Evolutionary conservation across 768 basidiomycete species (phyloP).

Genomic region (Leccinum incarnatum): DNA sequence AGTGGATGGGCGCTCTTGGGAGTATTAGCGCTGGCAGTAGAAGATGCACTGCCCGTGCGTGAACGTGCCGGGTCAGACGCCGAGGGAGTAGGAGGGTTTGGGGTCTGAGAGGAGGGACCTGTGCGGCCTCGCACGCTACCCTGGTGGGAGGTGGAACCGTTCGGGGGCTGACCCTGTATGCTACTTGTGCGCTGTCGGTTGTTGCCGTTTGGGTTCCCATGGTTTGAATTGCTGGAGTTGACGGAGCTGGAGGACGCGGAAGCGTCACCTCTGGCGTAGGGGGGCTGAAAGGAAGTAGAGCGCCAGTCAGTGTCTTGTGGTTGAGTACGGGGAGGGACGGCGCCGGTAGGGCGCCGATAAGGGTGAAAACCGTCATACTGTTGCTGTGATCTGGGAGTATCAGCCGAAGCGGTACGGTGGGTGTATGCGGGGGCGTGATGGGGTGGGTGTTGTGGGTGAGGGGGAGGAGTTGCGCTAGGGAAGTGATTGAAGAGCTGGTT

Average conservation of each 20-base stretch:
- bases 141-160: constrained; percentile 29
- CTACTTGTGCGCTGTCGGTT: constrained; percentile 68
- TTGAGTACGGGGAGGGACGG: constrained; percentile 29
- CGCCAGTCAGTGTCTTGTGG: constrained; percentile 47
- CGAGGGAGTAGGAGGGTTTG: constrained; percentile 25
- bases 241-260: constrained; percentile 78
- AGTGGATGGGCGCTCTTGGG: constrained; percentile 23
- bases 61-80: constrained; percentile 24
- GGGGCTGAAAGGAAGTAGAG: constrained; percentile 57
- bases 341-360: constrained; percentile 63
- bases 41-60: constrained; percentile 33
- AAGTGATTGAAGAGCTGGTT: constrained; percentile 64
- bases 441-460: constrained; percentile 43
- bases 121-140: constrained; percentile 39
- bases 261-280: constrained; percentile 77
- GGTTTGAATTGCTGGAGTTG: constrained; percentile 53
- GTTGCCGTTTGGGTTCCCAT: constrained; percentile 16
- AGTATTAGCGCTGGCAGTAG: constrained; percentile 14
- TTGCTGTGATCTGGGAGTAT: constrained; percentile 20
- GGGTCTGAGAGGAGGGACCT: constrained; percentile 31
- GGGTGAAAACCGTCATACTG: constrained; percentile 69
- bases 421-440: constrained; percentile 35
- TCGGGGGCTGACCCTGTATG: constrained; percentile 64
- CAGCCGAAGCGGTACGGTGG: constrained; percentile 37
- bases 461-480: constrained; percentile 69